Percentiles rank a stretch among this genome's conserved stretches.
Conservation (phyloP, 495 filamentous ascomycete genomes). For the Neurospora pannonica region DNA sequence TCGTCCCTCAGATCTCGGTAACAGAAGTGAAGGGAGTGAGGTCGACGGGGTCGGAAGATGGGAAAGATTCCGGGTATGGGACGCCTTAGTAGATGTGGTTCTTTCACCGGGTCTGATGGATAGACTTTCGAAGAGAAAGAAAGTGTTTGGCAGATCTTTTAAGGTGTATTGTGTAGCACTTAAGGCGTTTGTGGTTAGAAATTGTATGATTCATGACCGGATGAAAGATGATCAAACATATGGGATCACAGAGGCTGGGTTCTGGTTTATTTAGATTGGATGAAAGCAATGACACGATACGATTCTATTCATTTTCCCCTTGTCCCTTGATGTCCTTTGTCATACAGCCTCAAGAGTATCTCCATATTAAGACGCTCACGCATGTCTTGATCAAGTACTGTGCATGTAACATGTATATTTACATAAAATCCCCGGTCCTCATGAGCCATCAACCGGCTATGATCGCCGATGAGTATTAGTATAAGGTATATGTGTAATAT, state of each 20-base stretch:
- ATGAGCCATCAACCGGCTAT: not conserved
- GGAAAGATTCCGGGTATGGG: constrained; percentile 26
- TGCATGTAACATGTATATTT: not conserved
- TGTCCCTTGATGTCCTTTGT: no score
- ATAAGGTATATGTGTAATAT: not conserved
- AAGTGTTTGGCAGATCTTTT: no score
- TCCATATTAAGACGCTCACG: no score
- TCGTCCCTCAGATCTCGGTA: not conserved
- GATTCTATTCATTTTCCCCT: no score
- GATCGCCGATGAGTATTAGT: not conserved
- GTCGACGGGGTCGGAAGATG: constrained; percentile 6
- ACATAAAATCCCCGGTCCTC: not conserved
- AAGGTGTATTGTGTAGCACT: not conserved
- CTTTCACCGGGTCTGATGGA: not conserved
- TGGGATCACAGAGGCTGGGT: not conserved
- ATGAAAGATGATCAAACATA: not conserved
- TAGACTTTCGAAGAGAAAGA: no score
- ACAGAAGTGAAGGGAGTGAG: not conserved
- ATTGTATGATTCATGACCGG: not conserved
- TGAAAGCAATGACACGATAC: not conserved
- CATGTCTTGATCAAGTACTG: no score
- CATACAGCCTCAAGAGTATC: no score
- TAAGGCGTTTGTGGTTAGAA: not conserved
- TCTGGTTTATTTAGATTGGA: not conserved
- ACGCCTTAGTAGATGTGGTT: constrained; percentile 2